These are phyloP conservation scores for Gigaspora rosea DNA, from an alignment of 192 early-diverging fungal species.

Conservation along the genomic window DNA sequence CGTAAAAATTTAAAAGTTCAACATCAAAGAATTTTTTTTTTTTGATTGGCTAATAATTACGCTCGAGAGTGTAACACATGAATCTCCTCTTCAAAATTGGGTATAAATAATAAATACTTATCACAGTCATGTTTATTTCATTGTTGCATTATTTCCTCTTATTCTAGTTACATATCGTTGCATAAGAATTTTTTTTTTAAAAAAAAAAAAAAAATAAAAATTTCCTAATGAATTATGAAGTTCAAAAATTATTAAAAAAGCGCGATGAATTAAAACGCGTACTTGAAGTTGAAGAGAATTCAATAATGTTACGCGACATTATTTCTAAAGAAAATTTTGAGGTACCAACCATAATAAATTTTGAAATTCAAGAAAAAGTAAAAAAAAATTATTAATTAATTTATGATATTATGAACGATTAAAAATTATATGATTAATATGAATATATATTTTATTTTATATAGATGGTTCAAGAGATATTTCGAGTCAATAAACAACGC, in stretches of 20 bases:
- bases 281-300: neutral
- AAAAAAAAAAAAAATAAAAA: too few species aligned
- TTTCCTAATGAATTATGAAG: neutral
- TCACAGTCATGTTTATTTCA: too few species aligned
- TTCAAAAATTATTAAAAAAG: neutral
- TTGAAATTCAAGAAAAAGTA: neutral
- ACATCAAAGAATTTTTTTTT: too few species aligned
- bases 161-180: too few species aligned
- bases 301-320: neutral
- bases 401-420: neutral
- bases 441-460: neutral
- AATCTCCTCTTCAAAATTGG: too few species aligned
- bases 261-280: neutral
- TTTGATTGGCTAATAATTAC: too few species aligned
- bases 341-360: neutral
- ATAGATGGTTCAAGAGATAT: neutral
- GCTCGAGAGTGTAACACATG: too few species aligned
- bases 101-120: too few species aligned
- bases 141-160: too few species aligned
- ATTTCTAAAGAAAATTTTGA: conserved; percentile 4
- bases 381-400: neutral
- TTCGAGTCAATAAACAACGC: neutral
- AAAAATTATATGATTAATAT: neutral
- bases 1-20: too few species aligned
- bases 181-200: too few species aligned